A percentile compares a stretch with the other conserved stretches of the same genome.
Conservation (phyloP, 2,329 filamentous ascomycete species). For the Alternaria solani region DNA sequence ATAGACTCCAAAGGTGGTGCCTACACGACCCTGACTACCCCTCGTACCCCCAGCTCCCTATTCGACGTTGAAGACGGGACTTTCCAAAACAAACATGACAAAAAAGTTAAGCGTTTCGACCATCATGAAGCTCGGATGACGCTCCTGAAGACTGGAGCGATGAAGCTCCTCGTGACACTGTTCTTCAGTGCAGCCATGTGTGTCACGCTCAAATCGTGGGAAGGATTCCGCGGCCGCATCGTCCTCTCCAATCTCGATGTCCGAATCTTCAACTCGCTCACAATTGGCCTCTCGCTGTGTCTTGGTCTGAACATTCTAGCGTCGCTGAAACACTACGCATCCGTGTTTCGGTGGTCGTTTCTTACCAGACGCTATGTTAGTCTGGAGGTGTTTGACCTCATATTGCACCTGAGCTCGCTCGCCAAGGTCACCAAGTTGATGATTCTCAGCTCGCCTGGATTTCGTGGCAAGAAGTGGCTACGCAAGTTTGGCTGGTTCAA, state of each 20-base stretch:
- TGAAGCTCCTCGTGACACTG: slow-evolving; percentile 39
- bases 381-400: slow-evolving; percentile 47
- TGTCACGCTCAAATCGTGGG: slow-evolving; percentile 38
- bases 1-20: slow-evolving; percentile 27
- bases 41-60: slow-evolving; percentile 19
- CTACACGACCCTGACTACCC: slow-evolving; percentile 23
- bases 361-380: slow-evolving; percentile 43
- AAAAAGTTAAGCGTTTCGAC: slow-evolving; percentile 40
- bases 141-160: slow-evolving; percentile 37
- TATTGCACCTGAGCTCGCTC: slow-evolving; percentile 41
- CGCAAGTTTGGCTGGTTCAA: slow-evolving; percentile 39
- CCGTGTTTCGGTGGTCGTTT: slow-evolving; percentile 44
- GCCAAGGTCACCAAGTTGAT: slow-evolving; percentile 47
- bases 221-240: slow-evolving; percentile 34
- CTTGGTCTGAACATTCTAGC: slow-evolving; percentile 47
- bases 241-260: slow-evolving; percentile 40
- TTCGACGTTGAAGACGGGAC: slow-evolving; percentile 32
- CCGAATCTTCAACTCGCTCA: slow-evolving; percentile 45
- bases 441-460: slow-evolving; percentile 43
- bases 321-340: slow-evolving; percentile 47
- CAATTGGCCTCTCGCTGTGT: slow-evolving; percentile 44
- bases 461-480: slow-evolving; percentile 35
- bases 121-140: slow-evolving; percentile 42
- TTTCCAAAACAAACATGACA: slow-evolving; percentile 16
- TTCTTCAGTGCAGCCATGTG: slow-evolving; percentile 43